Conservation (phyloP, 257 asterid species). For the Solanum virginianum region DNA sequence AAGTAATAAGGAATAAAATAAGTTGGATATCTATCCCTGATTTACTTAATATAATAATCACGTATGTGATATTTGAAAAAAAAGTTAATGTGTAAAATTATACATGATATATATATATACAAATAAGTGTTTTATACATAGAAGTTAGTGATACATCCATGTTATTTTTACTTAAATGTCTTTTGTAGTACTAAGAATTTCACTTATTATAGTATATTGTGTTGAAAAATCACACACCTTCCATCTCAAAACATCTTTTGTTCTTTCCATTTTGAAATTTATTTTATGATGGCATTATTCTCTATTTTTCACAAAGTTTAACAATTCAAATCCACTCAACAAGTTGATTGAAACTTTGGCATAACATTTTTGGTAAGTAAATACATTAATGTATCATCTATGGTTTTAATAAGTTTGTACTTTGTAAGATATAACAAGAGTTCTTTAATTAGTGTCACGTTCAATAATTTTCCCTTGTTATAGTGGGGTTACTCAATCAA, state of each 20-base stretch:
- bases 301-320: too few relatives aligned
- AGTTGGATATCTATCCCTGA: too few relatives aligned
- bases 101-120: too few relatives aligned
- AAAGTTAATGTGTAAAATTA: too few relatives aligned
- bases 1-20: too few relatives aligned
- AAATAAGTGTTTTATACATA: too few relatives aligned
- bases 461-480: neutral
- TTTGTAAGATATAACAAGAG: neutral
- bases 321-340: neutral
- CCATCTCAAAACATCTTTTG: neutral
- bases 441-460: neutral
- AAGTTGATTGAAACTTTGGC: neutral
- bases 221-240: too few relatives aligned
- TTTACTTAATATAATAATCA: too few relatives aligned
- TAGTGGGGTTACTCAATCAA: neutral
- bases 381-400: neutral
- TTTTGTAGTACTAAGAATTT: rapidly evolving
- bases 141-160: too few relatives aligned
- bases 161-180: too few relatives aligned
- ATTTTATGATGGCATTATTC: neutral
- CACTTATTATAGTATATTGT: too few relatives aligned
- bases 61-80: too few relatives aligned
- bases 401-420: neutral
- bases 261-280: neutral
- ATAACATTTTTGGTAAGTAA: neutral